Conservation (phyloP, 192 early-diverging fungal genomes). For the Backusella liffmaniae region DNA sequence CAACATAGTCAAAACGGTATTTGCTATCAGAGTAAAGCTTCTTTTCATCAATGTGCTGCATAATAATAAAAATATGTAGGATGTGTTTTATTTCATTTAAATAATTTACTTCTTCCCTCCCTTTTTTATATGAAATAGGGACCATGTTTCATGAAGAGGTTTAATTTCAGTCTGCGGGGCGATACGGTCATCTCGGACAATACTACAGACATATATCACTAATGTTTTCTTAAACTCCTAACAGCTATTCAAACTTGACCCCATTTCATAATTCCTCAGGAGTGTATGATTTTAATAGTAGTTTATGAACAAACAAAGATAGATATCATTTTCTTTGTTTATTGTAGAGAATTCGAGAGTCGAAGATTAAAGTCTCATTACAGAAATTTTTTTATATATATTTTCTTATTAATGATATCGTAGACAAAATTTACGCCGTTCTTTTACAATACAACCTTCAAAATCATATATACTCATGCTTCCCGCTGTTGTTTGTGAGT, state of each 20-base stretch:
- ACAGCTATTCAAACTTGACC: not conserved
- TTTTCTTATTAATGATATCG: too few species aligned
- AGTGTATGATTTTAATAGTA: too few species aligned
- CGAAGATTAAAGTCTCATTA: too few species aligned
- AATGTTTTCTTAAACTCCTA: not conserved
- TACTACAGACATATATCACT: not conserved
- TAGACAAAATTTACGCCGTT: too few species aligned
- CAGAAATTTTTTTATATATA: too few species aligned
- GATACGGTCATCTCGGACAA: not conserved
- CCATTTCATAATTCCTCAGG: too few species aligned
- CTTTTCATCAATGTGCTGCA: conserved; percentile 65
- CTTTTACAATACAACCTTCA: too few species aligned
- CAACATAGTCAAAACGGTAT: conserved; percentile 78
- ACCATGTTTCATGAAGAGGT: not conserved
- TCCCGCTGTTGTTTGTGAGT: too few species aligned
- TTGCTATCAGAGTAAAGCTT: conserved; percentile 67
- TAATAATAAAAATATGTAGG: not conserved
- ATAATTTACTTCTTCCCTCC: not conserved
- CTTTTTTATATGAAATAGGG: not conserved
- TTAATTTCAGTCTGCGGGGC: not conserved
- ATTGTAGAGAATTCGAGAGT: too few species aligned
- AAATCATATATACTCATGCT: too few species aligned
- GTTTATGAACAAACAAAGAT: too few species aligned
- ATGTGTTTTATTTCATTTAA: not conserved
- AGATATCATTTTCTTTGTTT: too few species aligned